Conservation (phyloP, 495 filamentous ascomycete genomes). For the Terfezia boudieri region DNA sequence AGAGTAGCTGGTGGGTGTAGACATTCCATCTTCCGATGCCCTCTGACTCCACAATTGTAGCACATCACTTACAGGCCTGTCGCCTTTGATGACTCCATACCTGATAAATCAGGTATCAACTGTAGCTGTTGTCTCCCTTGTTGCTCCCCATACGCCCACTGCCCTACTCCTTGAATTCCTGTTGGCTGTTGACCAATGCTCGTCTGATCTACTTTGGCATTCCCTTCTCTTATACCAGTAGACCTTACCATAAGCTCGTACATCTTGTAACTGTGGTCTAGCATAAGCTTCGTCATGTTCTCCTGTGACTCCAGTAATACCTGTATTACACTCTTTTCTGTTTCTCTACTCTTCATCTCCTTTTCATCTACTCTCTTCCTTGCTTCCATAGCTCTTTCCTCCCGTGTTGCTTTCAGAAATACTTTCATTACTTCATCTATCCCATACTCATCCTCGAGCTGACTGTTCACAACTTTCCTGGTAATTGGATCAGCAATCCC, state of each 20-base stretch:
- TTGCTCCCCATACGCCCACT: too few relatives aligned
- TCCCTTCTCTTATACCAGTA: too few relatives aligned
- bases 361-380: neutral
- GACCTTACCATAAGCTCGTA: neutral
- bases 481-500: neutral
- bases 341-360: neutral
- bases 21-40: too few relatives aligned
- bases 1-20: neutral
- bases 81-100: too few relatives aligned
- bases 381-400: neutral
- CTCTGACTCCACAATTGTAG: too few relatives aligned
- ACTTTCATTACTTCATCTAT: neutral
- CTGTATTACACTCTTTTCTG: neutral
- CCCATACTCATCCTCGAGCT: neutral
- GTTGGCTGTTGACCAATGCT: too few relatives aligned
- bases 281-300: neutral
- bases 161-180: too few relatives aligned
- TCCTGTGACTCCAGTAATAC: neutral
- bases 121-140: too few relatives aligned
- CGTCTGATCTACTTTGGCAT: too few relatives aligned
- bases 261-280: too few relatives aligned
- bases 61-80: too few relatives aligned
- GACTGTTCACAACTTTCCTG: neutral
- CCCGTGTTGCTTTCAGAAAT: neutral
- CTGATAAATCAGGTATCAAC: too few relatives aligned